Percentiles rank a stretch among this genome's conserved stretches.
Conservation (phyloP, 2,329 filamentous ascomycete genomes). For the Penicillium sp. region DNA sequence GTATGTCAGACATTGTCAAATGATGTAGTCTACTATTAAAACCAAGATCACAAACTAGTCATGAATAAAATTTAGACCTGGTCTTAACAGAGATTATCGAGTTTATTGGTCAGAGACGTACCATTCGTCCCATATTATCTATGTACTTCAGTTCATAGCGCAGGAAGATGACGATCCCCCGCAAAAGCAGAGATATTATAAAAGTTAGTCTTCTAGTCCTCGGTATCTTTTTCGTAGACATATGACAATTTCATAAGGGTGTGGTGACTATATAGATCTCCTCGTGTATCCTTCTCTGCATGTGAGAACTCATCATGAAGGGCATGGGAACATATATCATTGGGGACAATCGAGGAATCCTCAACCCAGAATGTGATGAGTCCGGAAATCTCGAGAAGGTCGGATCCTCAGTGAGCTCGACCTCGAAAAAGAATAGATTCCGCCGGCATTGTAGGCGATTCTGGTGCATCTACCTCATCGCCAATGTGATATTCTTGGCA, state of each 20-base stretch:
- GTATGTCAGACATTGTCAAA: neutral
- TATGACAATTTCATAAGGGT: neutral
- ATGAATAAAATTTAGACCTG: neutral
- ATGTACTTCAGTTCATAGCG: neutral
- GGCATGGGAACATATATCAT: conserved; percentile 12
- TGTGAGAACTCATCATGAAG: neutral
- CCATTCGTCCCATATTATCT: neutral
- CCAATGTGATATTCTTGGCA: conserved; percentile 41
- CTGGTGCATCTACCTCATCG: conserved; percentile 48
- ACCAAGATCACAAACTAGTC: neutral
- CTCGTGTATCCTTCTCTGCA: neutral
- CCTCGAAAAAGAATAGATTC: conserved; percentile 31
- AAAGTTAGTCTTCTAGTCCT: neutral
- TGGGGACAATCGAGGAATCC: conserved; percentile 14
- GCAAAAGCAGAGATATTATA: neutral
- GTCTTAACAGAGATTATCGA: neutral
- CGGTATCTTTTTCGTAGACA: conserved; percentile 1
- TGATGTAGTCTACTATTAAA: neutral
- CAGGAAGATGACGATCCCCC: neutral
- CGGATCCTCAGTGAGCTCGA: conserved; percentile 11
- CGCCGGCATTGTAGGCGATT: conserved; percentile 46
- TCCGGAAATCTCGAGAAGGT: conserved; percentile 11
- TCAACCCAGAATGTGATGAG: conserved; percentile 7
- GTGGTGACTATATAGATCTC: neutral
- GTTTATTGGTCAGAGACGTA: neutral